These are phyloP conservation scores for Suillus decipiens DNA, from an alignment of 768 basidiomycete genomes.

Conservation along the genomic window DNA sequence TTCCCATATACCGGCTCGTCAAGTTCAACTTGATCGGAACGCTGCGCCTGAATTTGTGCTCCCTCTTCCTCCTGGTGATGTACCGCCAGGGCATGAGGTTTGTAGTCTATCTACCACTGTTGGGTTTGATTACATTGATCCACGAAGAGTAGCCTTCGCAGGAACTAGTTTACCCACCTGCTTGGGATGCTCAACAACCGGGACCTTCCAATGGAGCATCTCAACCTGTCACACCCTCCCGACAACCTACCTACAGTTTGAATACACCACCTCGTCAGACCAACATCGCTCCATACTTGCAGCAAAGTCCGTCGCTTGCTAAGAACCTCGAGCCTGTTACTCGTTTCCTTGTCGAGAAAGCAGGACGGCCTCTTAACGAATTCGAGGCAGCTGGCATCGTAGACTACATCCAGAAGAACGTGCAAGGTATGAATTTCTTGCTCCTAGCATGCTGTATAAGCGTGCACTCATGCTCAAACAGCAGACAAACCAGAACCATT, in stretches of 20 bases:
- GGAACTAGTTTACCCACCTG: slow-evolving; percentile 8
- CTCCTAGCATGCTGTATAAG: slow-evolving; percentile 12
- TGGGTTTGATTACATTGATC: background rate
- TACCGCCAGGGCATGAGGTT: slow-evolving; percentile 7
- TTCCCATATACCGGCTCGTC: slow-evolving; percentile 24
- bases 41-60: slow-evolving; percentile 12
- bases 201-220: background rate
- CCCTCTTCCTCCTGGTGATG: slow-evolving; percentile 19
- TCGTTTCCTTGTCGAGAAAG: slow-evolving; percentile 49
- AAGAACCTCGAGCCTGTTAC: slow-evolving; percentile 51
- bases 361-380: slow-evolving; percentile 48
- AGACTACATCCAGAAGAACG: slow-evolving; percentile 53
- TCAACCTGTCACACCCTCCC: slow-evolving; percentile 12
- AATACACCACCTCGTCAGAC: slow-evolving; percentile 10
- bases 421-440: slow-evolving; percentile 40
- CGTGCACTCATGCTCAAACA: slow-evolving; percentile 17
- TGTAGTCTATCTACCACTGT: background rate
- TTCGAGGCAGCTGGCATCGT: slow-evolving; percentile 58
- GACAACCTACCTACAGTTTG: slow-evolving; percentile 18
- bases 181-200: slow-evolving; percentile 12
- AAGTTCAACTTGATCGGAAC: slow-evolving; percentile 22
- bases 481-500: slow-evolving; percentile 55
- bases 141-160: slow-evolving; percentile 4
- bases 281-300: background rate
- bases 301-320: slow-evolving; percentile 31